Evolutionary conservation across 106 monocot genomes (phyloP), one percentile per base, ranked within the genome.

Genomic region (Gastrodia elata): DNA sequence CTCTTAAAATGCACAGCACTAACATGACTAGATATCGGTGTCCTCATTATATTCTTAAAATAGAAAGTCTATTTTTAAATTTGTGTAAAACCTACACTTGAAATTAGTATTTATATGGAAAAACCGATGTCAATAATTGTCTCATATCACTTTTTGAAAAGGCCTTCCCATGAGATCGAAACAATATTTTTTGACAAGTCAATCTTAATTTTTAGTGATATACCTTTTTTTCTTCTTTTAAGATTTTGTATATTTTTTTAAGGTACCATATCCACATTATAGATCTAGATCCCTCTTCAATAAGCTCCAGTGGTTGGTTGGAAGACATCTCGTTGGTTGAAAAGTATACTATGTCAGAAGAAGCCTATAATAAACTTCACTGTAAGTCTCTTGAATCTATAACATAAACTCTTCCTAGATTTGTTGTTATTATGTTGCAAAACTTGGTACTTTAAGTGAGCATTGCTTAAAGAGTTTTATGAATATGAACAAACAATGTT

Each of bases 291-390:
- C 98, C 93, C 9, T 83, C 88, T 8, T 93, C 93, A 26, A 77
- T 91, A 48, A 85, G 93, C 40, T 93, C 91, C 18, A 88, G 88
- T 13, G 93, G 93, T 4, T 98, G 98, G 98, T 75, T 98, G 73
- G 98, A 93, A 57, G 98, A 93, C 78, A 98, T 93, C 10, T 98
- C 98, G 24, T 82, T 93, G 40, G 88, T 93, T 22, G 84, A 98
- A 75, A 98, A 93, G 71, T 98, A 93, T 69, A 83, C 68, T 49
- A 98, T 98, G 25, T 93, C 98, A 25, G 91, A 93, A 26, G 98
- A 98, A 68, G 84, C 91, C 2, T 98, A 93, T 58, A 71, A 89
- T 78, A 98, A 93, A 37, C 91, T 86, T 35, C 85, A 88, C 75
- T 55, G 91, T 78, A 81, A 87, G 93, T 82, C 78, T 58, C 46